Evolutionary conservation across 257 asterid species (phyloP), one percentile per base, ranked within the genome.

Genomic region (Nicotiana tabacum): DNA sequence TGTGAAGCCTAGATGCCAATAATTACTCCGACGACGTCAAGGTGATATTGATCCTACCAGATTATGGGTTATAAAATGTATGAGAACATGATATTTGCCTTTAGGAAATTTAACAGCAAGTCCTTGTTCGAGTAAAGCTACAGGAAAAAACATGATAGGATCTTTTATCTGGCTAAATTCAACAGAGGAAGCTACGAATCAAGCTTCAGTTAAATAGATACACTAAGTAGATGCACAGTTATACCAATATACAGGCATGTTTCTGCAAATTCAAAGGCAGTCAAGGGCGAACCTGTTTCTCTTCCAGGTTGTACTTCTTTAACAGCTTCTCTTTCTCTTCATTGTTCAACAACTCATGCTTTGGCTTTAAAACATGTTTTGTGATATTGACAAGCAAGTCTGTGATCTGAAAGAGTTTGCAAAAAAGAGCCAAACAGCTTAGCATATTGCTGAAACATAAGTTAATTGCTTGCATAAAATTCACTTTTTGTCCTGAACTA

Each of bases 351-450:
- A 96, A 81, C 82, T 88, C 95, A 86, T 96, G 99, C 81, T 91
- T 92, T 62, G 99, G 99, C 91, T 92, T 94, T 89, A 94, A 87
- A 7, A 86, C 95, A 48, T 96, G 99, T 89, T 88, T 94, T 18
- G 99, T 96, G 69, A 92, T 77, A 84, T 96, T 96, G 82, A 90
- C 92, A 35, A 96, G 97, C 92, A 96, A 87, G 87, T 96, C 98
- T 1, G 92, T 89, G 83, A 96, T 94, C 99, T 96, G 91, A 67
- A 83, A 83, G 80, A 69, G 24, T 70, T 27, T 74, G 83, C 56
- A 79, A 74, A 48, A 18, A 57, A 12, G 35, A 33, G 55, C 43
- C 78, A 35, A 43, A 43, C 29, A 64, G 56, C 48, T 82, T 9
- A 37, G 76, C n/a, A 29, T 21, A 68, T 39, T 39, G 39, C 81